A percentile compares a stretch with the other conserved stretches of the same genome.
Evolutionary conservation across 306 rosid genomes (phyloP).

Genomic region (Ormosia semicastrata): DNA sequence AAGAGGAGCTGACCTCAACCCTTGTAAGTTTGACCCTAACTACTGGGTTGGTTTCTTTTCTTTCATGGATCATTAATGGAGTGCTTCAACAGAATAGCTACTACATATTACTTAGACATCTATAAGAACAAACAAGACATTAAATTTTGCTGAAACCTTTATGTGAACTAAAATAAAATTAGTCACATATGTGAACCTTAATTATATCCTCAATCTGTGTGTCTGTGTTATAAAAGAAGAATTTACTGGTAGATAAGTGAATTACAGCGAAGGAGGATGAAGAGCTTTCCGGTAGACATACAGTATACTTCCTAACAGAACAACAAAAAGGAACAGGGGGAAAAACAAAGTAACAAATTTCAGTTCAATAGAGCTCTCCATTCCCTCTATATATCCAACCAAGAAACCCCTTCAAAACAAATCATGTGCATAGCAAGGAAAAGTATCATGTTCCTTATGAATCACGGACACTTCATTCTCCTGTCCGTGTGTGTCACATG

Average conservation of each 20-base stretch:
- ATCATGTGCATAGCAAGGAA: not conserved
- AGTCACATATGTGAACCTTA: not conserved
- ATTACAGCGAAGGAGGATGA: not conserved
- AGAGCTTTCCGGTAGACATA: not conserved
- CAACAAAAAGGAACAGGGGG: not conserved
- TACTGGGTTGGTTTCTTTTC: not conserved
- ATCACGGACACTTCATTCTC: no score
- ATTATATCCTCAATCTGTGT: not conserved
- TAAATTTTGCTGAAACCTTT: not conserved
- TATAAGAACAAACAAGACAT: not conserved
- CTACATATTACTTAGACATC: not conserved
- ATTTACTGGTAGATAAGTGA: not conserved
- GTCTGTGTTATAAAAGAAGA: not conserved
- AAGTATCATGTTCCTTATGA: not conserved
- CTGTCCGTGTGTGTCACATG: no score
- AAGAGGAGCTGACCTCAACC: constrained; percentile 44
- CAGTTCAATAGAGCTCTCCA: not conserved
- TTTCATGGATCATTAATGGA: not conserved
- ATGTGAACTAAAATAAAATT: not conserved
- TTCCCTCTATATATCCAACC: not conserved
- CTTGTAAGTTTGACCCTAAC: constrained; percentile 55
- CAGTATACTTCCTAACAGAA: not conserved
- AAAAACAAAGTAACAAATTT: not conserved
- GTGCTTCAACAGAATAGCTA: not conserved
- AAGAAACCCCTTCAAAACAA: not conserved